phyloP scores from a whole-genome alignment of 2,329 filamentous ascomycete species.

The Colletotrichum graminicola region DNA sequence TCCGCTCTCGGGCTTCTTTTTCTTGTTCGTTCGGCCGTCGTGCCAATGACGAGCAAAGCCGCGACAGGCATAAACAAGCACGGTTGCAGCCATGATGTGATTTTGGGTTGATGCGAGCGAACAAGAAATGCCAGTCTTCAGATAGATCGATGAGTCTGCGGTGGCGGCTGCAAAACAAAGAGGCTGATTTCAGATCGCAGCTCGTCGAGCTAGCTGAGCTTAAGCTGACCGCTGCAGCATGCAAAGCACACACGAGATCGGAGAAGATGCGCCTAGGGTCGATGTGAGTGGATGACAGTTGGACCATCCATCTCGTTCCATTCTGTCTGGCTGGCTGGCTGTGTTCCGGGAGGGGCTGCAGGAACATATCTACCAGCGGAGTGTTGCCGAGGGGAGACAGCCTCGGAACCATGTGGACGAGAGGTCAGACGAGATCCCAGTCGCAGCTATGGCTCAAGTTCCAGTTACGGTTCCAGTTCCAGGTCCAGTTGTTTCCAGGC shows the following conservation, averaged over 20 bases:
- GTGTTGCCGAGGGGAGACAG: constrained; percentile 36
- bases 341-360: constrained; percentile 32
- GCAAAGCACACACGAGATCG: constrained; percentile 25
- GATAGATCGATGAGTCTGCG: constrained; percentile 23
- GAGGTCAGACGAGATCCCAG: constrained; percentile 39
- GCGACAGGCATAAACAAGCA: constrained; percentile 37
- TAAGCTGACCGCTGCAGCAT: constrained; percentile 22
- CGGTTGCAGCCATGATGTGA: constrained; percentile 26
- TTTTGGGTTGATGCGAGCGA: constrained; percentile 14
- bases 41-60: constrained; percentile 32
- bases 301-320: neutral
- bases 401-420: constrained; percentile 37
- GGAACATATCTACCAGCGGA: constrained; percentile 30
- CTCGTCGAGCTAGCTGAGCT: constrained; percentile 27
- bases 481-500: constrained; percentile 36
- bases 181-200: constrained; percentile 22
- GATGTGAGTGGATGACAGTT: constrained; percentile 14
- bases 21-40: constrained; percentile 20
- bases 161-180: constrained; percentile 15
- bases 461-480: constrained; percentile 5
- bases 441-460: constrained; percentile 5
- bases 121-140: constrained; percentile 22
- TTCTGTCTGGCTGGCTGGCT: constrained; percentile 27
- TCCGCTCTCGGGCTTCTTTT: constrained; percentile 43
- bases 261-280: constrained; percentile 19